phyloP scores from a whole-genome alignment of 2,329 filamentous ascomycete genomes.

The Alternaria solani region DNA sequence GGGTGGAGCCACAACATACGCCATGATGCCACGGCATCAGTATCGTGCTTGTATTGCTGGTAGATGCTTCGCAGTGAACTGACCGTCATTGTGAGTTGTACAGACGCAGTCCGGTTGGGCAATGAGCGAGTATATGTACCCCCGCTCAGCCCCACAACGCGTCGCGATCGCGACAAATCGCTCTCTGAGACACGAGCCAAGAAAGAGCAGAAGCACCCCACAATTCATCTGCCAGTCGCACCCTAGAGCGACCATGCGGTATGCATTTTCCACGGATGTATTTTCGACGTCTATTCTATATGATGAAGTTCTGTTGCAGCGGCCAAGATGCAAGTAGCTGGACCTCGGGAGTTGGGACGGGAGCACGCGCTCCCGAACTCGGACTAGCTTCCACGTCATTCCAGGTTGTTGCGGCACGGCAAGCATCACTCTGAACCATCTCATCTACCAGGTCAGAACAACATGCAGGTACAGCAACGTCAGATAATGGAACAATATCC shows the following conservation, averaged over 20 bases:
- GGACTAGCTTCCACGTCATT: background rate
- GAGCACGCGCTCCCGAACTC: background rate
- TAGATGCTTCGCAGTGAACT: background rate
- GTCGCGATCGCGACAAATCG: conserved; percentile 3
- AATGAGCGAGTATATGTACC: background rate
- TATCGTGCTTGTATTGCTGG: background rate
- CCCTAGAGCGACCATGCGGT: background rate
- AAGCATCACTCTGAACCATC: background rate
- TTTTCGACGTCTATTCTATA: background rate
- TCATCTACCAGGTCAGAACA: background rate
- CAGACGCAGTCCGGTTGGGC: too few species aligned
- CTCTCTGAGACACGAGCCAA: background rate
- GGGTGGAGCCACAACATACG: background rate
- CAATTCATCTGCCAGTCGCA: background rate
- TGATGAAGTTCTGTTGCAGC: background rate
- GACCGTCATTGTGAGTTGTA: background rate
- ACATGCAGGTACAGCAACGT: background rate
- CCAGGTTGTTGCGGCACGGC: background rate
- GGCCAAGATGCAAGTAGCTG: background rate
- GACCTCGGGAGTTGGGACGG: background rate
- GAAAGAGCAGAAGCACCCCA: background rate
- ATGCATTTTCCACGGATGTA: background rate
- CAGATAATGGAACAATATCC: background rate
- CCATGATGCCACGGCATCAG: background rate
- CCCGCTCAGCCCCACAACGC: background rate